Evolutionary conservation across 176 grass and related monocot species (phyloP).

Genomic region (Lolium multiflorum): DNA sequence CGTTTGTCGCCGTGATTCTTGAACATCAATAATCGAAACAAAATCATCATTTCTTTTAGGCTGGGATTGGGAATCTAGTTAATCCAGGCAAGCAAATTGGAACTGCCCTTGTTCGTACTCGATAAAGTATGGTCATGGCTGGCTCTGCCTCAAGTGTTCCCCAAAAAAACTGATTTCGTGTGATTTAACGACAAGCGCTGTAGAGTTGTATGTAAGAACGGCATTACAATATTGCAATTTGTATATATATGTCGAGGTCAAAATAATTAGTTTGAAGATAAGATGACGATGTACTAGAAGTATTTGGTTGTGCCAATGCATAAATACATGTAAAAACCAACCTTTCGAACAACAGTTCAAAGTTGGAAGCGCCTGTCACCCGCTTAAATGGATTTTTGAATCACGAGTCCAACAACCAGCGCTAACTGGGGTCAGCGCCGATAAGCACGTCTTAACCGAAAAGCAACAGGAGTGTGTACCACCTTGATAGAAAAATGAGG

Average conservation of each 20-base stretch:
- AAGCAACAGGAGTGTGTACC: background rate
- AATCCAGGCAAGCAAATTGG: too few species aligned
- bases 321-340: background rate
- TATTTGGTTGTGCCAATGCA: background rate
- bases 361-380: slow-evolving; percentile 12
- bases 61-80: too few species aligned
- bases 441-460: slow-evolving; percentile 33
- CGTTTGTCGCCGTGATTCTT: background rate
- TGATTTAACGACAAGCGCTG: too few species aligned
- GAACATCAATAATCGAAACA: background rate
- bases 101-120: too few species aligned
- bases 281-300: background rate
- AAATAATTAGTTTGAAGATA: slow-evolving; percentile 11
- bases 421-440: slow-evolving; percentile 19
- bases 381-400: slow-evolving; percentile 17
- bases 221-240: background rate
- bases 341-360: slow-evolving; percentile 19
- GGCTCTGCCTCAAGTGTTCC: too few species aligned
- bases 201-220: background rate
- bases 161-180: too few species aligned
- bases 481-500: background rate
- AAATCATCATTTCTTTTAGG: background rate
- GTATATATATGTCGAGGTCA: background rate
- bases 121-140: too few species aligned
- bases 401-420: background rate